A percentile compares a stretch with the other conserved stretches of the same genome.
phyloP scores from a whole-genome alignment of 2,329 filamentous ascomycete species.

The Colletotrichum sidae region DNA sequence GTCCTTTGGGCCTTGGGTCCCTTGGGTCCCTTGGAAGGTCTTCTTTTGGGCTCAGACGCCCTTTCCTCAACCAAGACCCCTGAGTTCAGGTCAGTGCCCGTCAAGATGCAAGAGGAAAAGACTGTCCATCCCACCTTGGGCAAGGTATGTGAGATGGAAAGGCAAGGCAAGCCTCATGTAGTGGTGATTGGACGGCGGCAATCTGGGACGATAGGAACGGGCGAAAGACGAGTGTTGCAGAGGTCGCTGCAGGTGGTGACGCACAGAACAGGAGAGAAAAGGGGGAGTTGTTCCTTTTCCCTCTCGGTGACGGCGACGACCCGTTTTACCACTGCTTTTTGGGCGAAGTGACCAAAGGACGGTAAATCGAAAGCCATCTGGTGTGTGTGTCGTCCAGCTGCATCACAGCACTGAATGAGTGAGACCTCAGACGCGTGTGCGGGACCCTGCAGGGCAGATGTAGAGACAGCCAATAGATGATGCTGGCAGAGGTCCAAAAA shows the following conservation, averaged over 20 bases:
- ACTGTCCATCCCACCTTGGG: too few relatives aligned
- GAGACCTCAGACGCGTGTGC: constrained; percentile 35
- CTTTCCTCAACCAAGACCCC: too few relatives aligned
- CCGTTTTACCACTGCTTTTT: too few relatives aligned
- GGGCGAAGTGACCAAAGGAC: too few relatives aligned
- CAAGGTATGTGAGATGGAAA: not conserved
- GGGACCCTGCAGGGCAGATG: constrained; percentile 36
- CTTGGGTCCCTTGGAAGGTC: too few relatives aligned
- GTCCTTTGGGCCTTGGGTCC: not conserved
- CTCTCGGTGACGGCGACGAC: not conserved
- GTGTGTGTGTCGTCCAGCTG: constrained; percentile 4
- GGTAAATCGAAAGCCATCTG: too few relatives aligned
- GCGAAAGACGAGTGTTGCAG: constrained; percentile 12
- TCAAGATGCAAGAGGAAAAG: too few relatives aligned
- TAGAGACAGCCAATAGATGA: constrained; percentile 21
- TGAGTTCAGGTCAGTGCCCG: too few relatives aligned
- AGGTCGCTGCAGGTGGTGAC: constrained; percentile 26
- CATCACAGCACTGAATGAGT: constrained; percentile 19
- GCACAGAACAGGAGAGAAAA: constrained; percentile 31
- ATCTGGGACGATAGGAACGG: not conserved
- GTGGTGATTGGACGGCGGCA: too few relatives aligned
- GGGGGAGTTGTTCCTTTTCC: not conserved
- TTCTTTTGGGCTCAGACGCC: not conserved
- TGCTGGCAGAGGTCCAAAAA: constrained; percentile 24
- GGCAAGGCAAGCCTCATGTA: not conserved